Base-by-base conservation (phyloP, 805 yeast genomes). In the Wickerhamiella musiphila region DNA sequence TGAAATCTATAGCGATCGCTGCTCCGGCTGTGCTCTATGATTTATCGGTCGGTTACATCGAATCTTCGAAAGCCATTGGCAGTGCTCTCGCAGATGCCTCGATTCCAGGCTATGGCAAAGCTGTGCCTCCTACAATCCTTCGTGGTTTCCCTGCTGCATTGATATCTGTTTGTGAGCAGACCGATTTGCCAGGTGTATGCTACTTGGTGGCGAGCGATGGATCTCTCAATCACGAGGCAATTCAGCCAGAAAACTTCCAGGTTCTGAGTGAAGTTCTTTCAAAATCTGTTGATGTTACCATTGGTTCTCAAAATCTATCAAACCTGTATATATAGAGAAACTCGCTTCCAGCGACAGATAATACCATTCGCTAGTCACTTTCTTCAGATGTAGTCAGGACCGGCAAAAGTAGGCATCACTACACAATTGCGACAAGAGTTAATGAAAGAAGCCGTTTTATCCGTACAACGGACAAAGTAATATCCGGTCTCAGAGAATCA, bases 121-220 rank as follows among this genome's bases (percentile, higher is more conserved):
- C 52, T 5, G 35, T 23, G 18, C 55, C 56, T 5, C 57, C 57
- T 2, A 44, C 41, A 17, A 27, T 43, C 16, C 35, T 52, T 9
- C 46, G 49, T 6, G 58, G 58, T 3, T 43, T 42, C 0, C 38
- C 45, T 10, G 58, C 58, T 1, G 46, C 53, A n/a, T 26, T 48
- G 11, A 26, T 53, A 20, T 34, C 52, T 13, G 39, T 42, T 6
- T 46, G 49, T 11, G 44, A 48, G 32, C 38, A 34, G 23, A 26
- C 22, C 12, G 29, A 29, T 4, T 30, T 44, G 10, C 41, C 48
- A 8, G 46, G 46, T 3, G 24, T 37, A 5, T 55, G 46, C 14
- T 31, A 53, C 19, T 36, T 50, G 2, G 48, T 52, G 13, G 38
- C 36, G 13, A 41, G 47, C 11, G 57, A 53, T 23, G 58, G 58